A percentile compares a stretch with the other conserved stretches of the same genome.
Conservation (phyloP, 2,329 filamentous ascomycete species). For the Chrysoporthe cubensis region DNA sequence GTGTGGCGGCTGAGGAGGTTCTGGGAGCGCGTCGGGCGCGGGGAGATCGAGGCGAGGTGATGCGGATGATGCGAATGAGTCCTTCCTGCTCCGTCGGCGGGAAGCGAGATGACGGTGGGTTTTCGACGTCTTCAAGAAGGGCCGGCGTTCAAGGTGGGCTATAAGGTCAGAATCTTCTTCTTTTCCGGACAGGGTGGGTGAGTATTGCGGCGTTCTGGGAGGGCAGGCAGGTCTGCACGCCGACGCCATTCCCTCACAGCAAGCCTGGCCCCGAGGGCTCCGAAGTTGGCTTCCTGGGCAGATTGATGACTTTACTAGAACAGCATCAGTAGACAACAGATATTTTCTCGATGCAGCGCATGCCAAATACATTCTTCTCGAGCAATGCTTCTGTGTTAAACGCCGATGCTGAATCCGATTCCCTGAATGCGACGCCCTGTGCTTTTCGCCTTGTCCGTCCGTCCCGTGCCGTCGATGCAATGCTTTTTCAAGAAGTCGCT, state of each 20-base stretch:
- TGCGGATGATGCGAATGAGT: neutral
- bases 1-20: conserved; percentile 67
- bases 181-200: neutral
- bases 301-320: neutral
- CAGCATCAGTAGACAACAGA: conserved; percentile 1
- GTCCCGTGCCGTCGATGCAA: conserved; percentile 7
- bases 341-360: neutral
- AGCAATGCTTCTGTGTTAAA: conserved; percentile 1
- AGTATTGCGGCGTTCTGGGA: too few species aligned
- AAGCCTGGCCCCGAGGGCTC: too few species aligned
- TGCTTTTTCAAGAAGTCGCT: neutral
- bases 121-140: neutral
- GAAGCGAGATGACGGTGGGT: neutral
- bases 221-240: neutral
- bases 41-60: conserved; percentile 36
- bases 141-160: neutral
- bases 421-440: neutral
- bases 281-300: too few species aligned
- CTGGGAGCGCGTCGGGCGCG: conserved; percentile 64
- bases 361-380: conserved; percentile 2
- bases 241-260: neutral
- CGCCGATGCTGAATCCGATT: conserved; percentile 5
- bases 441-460: neutral
- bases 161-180: neutral
- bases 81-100: too few species aligned